These are phyloP conservation scores for Xylariaceae sp. DNA, from an alignment of 2,329 filamentous ascomycete genomes.

Conservation along the genomic window DNA sequence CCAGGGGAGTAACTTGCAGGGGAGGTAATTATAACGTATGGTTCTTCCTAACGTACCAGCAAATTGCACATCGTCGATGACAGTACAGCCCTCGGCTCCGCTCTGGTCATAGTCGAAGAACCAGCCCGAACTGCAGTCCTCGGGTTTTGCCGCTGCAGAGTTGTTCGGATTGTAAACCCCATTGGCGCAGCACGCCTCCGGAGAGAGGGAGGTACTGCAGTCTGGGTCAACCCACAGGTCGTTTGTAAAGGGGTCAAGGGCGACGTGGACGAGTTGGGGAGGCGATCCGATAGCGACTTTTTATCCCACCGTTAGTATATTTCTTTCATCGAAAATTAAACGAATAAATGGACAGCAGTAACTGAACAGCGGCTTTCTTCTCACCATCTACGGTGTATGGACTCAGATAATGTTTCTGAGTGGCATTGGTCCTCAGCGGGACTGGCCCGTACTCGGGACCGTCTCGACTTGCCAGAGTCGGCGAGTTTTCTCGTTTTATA, in stretches of 20 bases:
- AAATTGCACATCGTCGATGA: constrained; percentile 15
- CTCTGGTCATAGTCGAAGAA: constrained; percentile 5
- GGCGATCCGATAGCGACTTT: constrained; percentile 17
- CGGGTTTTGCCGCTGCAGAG: constrained; percentile 6
- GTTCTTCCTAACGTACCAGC: constrained; percentile 13
- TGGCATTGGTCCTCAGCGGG: constrained; percentile 12
- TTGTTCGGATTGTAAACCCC: constrained; percentile 13
- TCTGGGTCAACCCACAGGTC: constrained; percentile 18
- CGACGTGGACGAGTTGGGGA: constrained; percentile 13
- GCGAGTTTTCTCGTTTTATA: constrained; percentile 3
- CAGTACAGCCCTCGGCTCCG: constrained; percentile 11
- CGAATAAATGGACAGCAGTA: too few species aligned
- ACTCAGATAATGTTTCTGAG: constrained; percentile 14
- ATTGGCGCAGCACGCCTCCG: constrained; percentile 10
- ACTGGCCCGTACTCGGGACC: constrained; percentile 9
- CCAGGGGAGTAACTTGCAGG: not conserved
- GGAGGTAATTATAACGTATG: not conserved
- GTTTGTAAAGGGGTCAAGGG: constrained; percentile 15
- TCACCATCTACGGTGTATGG: constrained; percentile 17
- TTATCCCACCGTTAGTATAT: not conserved
- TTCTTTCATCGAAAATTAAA: not conserved
- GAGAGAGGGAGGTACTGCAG: constrained; percentile 7
- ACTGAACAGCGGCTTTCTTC: too few species aligned
- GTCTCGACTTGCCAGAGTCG: constrained; percentile 4
- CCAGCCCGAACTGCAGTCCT: constrained; percentile 11